Conservation (phyloP, 164 flowering plant species). For the Piper longum region DNA sequence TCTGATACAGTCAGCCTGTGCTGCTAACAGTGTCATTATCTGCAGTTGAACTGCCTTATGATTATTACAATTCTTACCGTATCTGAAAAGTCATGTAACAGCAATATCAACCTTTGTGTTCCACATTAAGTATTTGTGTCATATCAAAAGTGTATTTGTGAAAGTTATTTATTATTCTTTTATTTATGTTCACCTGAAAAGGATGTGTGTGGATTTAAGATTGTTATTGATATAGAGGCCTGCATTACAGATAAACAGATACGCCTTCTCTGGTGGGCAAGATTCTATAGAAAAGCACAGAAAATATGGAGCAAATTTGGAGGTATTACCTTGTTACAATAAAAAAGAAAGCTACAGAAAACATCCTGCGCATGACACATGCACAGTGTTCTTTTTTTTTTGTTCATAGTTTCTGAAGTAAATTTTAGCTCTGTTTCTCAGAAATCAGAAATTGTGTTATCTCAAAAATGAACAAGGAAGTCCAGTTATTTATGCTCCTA, state of each 20-base stretch:
- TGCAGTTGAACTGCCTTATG: too few species aligned
- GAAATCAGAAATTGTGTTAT: background rate
- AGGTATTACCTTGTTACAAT: slow-evolving; percentile 31
- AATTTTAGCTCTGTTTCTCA: background rate
- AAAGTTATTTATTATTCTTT: too few species aligned
- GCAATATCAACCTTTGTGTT: too few species aligned
- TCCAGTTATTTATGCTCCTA: background rate
- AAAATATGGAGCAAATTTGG: slow-evolving; percentile 78
- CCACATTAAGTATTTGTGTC: too few species aligned
- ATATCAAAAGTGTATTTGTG: background rate
- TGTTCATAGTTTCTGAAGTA: background rate
- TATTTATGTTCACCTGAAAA: background rate
- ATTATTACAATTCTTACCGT: too few species aligned
- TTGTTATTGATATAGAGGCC: background rate
- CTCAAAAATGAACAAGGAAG: background rate
- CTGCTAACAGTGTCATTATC: too few species aligned
- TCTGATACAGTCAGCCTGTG: too few species aligned
- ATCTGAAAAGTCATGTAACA: too few species aligned
- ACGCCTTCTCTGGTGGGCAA: slow-evolving; percentile 94
- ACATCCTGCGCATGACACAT: background rate
- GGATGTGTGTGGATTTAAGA: background rate
- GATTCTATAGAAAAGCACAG: slow-evolving; percentile 76
- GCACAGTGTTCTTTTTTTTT: background rate
- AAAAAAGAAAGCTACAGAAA: background rate
- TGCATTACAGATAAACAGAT: slow-evolving; percentile 49